A percentile compares a stretch with the other conserved stretches of the same genome.
phyloP scores from a whole-genome alignment of 2,329 filamentous ascomycete genomes.

The Scopulariopsis brevicaulis region DNA sequence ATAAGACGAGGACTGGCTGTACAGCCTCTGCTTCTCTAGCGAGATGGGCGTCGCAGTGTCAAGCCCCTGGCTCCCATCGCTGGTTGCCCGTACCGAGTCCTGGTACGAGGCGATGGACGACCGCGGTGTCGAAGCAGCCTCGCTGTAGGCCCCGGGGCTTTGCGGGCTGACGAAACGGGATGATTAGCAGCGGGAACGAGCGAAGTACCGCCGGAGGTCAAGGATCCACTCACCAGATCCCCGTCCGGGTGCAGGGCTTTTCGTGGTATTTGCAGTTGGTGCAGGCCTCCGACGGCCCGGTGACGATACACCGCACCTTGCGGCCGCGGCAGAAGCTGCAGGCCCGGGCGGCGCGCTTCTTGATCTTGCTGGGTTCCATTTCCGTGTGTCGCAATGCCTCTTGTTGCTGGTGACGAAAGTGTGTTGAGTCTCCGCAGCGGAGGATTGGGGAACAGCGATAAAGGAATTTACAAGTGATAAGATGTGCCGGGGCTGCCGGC shows the following conservation, averaged over 20 bases:
- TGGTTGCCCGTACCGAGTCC: neutral
- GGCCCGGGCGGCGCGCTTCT: conserved; percentile 14
- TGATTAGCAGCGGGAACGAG: neutral
- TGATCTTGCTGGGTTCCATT: neutral
- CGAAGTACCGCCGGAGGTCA: neutral
- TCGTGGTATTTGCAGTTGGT: conserved; percentile 13
- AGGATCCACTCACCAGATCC: neutral
- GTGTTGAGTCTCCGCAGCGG: no score
- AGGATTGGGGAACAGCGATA: no score
- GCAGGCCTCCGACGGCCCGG: conserved; percentile 12
- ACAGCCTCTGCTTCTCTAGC: neutral
- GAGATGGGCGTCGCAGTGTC: neutral
- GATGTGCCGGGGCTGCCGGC: no score
- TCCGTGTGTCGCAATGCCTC: neutral
- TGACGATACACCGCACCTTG: conserved; percentile 15
- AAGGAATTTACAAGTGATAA: no score
- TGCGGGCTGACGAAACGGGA: neutral
- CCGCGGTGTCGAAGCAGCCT: neutral
- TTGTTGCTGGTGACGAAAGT: neutral
- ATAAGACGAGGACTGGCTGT: neutral
- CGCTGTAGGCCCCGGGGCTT: neutral
- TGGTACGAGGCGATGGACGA: neutral
- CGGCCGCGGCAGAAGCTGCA: conserved; percentile 12
- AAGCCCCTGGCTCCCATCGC: neutral
- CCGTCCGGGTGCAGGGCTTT: neutral